phyloP scores from a whole-genome alignment of 2,329 filamentous ascomycete species.

The Cucurbitaria berberidis region DNA sequence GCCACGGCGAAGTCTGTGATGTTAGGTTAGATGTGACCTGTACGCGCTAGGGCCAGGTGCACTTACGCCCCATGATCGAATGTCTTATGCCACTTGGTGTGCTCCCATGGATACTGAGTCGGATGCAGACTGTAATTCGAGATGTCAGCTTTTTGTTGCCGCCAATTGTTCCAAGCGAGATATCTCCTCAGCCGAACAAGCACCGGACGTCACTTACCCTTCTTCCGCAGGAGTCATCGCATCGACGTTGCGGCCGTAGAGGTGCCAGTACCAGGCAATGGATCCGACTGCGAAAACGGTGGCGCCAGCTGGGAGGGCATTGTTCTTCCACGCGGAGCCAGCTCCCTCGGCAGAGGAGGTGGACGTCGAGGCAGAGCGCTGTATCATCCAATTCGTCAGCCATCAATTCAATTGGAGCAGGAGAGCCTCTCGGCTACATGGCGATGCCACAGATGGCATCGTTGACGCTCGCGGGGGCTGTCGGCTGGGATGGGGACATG shows the following conservation, averaged over 20 bases:
- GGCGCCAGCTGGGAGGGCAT: slow-evolving; percentile 83
- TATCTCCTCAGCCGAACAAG: slow-evolving; percentile 28
- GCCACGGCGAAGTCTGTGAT: slow-evolving; percentile 84
- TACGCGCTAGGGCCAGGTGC: slow-evolving; percentile 4
- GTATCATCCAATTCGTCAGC: slow-evolving; percentile 43
- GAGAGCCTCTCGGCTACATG: slow-evolving; percentile 17
- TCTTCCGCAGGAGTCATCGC: slow-evolving; percentile 95
- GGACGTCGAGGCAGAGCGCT: slow-evolving; percentile 72
- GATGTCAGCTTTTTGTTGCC: slow-evolving; percentile 39
- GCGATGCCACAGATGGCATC: slow-evolving; percentile 25
- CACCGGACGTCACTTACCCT: slow-evolving; percentile 73
- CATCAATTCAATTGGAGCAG: slow-evolving; percentile 35
- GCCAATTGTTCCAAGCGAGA: slow-evolving; percentile 30
- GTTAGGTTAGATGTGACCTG: slow-evolving; percentile 4
- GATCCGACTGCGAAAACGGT: slow-evolving; percentile 87
- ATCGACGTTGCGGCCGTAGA: slow-evolving; percentile 86
- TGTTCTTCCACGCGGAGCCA: slow-evolving; percentile 80
- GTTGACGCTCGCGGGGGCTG: slow-evolving; percentile 38
- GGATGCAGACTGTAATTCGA: slow-evolving; percentile 75
- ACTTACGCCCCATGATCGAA: slow-evolving; percentile 96
- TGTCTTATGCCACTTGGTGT: slow-evolving; percentile 89
- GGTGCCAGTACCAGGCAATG: slow-evolving; percentile 95
- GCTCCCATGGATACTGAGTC: slow-evolving; percentile 93
- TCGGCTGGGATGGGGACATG: slow-evolving; percentile 30
- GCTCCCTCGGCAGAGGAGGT: slow-evolving; percentile 71